These are phyloP conservation scores for Podospora australis DNA, from an alignment of 495 filamentous ascomycete species.

Conservation along the genomic window DNA sequence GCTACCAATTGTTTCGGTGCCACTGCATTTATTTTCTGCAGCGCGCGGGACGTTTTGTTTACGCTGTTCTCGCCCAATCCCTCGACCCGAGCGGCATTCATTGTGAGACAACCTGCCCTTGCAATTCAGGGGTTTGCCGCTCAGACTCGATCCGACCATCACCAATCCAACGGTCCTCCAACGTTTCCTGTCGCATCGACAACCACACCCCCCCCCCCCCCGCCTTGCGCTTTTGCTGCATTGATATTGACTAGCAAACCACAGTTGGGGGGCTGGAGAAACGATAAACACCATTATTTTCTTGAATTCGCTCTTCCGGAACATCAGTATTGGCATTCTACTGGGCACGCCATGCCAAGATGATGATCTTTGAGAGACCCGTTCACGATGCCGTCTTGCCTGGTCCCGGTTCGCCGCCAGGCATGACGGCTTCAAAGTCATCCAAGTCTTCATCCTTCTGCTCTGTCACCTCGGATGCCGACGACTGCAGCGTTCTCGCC, in stretches of 20 bases:
- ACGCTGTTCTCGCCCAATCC: background rate
- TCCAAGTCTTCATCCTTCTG: constrained; percentile 87
- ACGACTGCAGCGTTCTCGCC: constrained; percentile 56
- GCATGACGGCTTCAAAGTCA: constrained; percentile 77
- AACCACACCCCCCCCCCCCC: background rate
- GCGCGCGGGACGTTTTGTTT: constrained; percentile 2
- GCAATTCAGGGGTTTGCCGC: constrained; percentile 20
- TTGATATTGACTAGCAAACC: constrained; percentile 4
- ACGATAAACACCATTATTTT: background rate
- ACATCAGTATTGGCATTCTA: background rate
- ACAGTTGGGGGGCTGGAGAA: background rate
- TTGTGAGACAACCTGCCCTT: constrained; percentile 24
- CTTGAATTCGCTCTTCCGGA: constrained; percentile 1
- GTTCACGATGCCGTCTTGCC: constrained; percentile 39
- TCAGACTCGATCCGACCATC: constrained; percentile 14
- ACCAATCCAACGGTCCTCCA: constrained; percentile 15
- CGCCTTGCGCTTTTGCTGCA: constrained; percentile 3
- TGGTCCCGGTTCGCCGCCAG: constrained; percentile 73
- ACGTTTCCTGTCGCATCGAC: constrained; percentile 19
- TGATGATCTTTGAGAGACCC: constrained; percentile 50
- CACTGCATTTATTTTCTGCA: background rate
- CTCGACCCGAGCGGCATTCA: constrained; percentile 5
- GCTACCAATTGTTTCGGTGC: background rate
- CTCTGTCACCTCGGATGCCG: constrained; percentile 65
- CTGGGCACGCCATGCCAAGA: constrained; percentile 28